Evolutionary conservation across 176 grass and related monocot genomes (phyloP).

Genomic region (Triticum aestivum): IWGSC_CS_RefSeq_v2.1 NC_057804.1:614093883-614094382

Average conservation of each 20-base stretch:
- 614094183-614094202: constrained; percentile 32
- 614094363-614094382: constrained; percentile 40
- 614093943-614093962: neutral
- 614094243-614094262: constrained; percentile 46
- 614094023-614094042: constrained; percentile 53
- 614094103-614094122: constrained; percentile 13
- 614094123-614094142: constrained; percentile 38
- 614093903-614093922: too few species aligned
- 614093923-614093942: too few species aligned
- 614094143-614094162: constrained; percentile 54
- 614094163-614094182: constrained; percentile 30
- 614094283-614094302: constrained; percentile 59
- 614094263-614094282: constrained; percentile 64
- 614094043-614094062: constrained; percentile 63
- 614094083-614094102: constrained; percentile 23
- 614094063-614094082: constrained; percentile 33
- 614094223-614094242: constrained; percentile 30
- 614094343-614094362: constrained; percentile 51
- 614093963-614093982: neutral
- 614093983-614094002: constrained; percentile 34
- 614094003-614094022: constrained; percentile 29
- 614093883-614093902: too few species aligned
- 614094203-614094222: neutral
- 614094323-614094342: constrained; percentile 46
- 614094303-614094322: constrained; percentile 66